These are phyloP conservation scores for Vanrija pseudolonga DNA, from an alignment of 1,284 basidiomycete genomes.

Conservation along the genomic window DNA sequence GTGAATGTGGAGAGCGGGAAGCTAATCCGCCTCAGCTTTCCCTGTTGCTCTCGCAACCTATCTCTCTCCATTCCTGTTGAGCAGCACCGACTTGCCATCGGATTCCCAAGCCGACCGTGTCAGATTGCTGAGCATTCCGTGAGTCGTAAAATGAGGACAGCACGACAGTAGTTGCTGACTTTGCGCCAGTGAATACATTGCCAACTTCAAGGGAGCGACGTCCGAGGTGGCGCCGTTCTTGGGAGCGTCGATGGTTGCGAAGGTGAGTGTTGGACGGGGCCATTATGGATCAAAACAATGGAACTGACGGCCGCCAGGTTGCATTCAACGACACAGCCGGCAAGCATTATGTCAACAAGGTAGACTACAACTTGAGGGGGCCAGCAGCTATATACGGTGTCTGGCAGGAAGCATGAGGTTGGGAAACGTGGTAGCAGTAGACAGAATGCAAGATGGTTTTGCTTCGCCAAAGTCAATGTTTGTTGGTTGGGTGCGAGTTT, in stretches of 20 bases:
- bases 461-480: not conserved
- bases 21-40: conserved; percentile 36
- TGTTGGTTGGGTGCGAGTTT: not conserved
- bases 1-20: not conserved
- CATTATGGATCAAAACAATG: not conserved
- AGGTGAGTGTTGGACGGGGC: conserved; percentile 55
- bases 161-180: not conserved
- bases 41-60: conserved; percentile 67
- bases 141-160: conserved; percentile 5
- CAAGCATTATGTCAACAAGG: conserved; percentile 45
- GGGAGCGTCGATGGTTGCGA: conserved; percentile 79
- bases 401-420: conserved; percentile 12
- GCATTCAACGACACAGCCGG: conserved; percentile 40
- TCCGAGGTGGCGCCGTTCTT: conserved; percentile 80
- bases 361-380: conserved; percentile 48
- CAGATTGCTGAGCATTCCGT: conserved; percentile 67
- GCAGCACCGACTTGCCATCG: conserved; percentile 55
- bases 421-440: not conserved
- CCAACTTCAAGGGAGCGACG: conserved; percentile 80
- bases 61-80: conserved; percentile 64
- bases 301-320: conserved; percentile 10
- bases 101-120: conserved; percentile 62
- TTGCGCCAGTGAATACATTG: conserved; percentile 67
- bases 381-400: conserved; percentile 44
- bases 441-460: not conserved